A percentile compares a stretch with the other conserved stretches of the same genome.
Conservation (phyloP, 441 rosid genomes). For the Sinapis alba region DNA sequence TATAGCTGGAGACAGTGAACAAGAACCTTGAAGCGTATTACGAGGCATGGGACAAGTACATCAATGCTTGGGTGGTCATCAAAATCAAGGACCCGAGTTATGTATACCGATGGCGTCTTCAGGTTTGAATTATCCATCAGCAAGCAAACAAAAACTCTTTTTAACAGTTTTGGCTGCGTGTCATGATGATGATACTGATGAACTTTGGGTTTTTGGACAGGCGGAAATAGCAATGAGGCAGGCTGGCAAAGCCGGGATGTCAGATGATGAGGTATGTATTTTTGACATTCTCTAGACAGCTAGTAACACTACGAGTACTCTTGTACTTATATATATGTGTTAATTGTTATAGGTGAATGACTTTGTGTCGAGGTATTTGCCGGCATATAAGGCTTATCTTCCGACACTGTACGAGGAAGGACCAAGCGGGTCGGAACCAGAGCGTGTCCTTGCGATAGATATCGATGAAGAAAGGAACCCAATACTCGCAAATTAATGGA, state of each 20-base stretch:
- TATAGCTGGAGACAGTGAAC: constrained; percentile 77
- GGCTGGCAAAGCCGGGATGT: constrained; percentile 87
- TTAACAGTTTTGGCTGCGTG: too few relatives aligned
- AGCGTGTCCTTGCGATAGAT: constrained; percentile 62
- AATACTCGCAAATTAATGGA: constrained; percentile 42
- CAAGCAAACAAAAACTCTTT: too few relatives aligned
- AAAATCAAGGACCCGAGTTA: constrained; percentile 86
- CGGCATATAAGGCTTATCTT: constrained; percentile 90
- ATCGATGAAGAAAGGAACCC: constrained; percentile 92
- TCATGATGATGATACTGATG: too few relatives aligned
- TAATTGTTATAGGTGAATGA: constrained; percentile 59
- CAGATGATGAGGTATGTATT: constrained; percentile 72
- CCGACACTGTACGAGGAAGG: constrained; percentile 84
- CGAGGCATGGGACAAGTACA: constrained; percentile 88
- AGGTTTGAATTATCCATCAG: too few relatives aligned
- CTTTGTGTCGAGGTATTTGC: constrained; percentile 89
- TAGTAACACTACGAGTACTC: neutral
- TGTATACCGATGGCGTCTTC: constrained; percentile 95
- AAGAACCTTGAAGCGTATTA: constrained; percentile 87
- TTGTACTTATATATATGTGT: neutral
- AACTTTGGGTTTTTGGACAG: too few relatives aligned
- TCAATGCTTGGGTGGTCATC: constrained; percentile 83
- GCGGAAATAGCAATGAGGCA: constrained; percentile 96
- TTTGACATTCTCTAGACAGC: neutral
- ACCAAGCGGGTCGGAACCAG: constrained; percentile 76